Base-by-base conservation (phyloP, 139 green algal genomes). In the Chlamydomonas asymmetrica region DNA sequence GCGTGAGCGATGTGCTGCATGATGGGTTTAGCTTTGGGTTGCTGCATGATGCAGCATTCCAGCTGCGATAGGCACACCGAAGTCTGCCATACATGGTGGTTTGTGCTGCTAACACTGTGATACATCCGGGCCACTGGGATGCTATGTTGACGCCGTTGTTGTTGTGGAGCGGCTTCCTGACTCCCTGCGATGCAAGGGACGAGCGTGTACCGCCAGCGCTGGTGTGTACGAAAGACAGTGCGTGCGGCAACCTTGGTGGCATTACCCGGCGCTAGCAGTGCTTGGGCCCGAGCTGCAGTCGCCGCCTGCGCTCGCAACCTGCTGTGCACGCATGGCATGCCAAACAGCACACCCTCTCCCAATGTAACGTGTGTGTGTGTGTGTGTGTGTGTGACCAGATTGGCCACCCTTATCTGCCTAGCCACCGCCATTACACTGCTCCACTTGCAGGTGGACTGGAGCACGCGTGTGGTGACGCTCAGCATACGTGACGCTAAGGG, bases 381-480 rank as follows among this genome's bases (percentile, higher is more conserved):
- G 45, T 52, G 13, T 52, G 45, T 16, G 45, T 18, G 65, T 52
- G 45, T 39, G 9, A 23, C 29, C 57, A 23, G n/a, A 39, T 39
- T 39, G 57, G 57, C 39, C n/a, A 29, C 60, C 32, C 60, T n/a
- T 9, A 16, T 10, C 34, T 43, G 5, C 60, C 34, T 20, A 32
- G 16, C 32, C 1, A 1, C 60, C 31, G 13, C 9, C 6, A 2
- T 10, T 18, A 27, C 60, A 43, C 8, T 5, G 4, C 3, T 34
- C 6, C 7, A 31, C 31, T 25, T 4, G 4, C 59, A 79, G 73
- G 63, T 79, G n/a, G 81, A 87, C 52, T 87, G 81, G 81, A 32
- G 67, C 20, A 0, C 4, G 2, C 54, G 63, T 1, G 37, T 76
- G 16, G 81, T 79, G 61, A 49, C 54, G 18, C 62, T 87, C 35